A percentile compares a stretch with the other conserved stretches of the same genome.
Evolutionary conservation across 1,284 basidiomycete species (phyloP).

Genomic region (Cutaneotrichosporon daszewskae): DNA sequence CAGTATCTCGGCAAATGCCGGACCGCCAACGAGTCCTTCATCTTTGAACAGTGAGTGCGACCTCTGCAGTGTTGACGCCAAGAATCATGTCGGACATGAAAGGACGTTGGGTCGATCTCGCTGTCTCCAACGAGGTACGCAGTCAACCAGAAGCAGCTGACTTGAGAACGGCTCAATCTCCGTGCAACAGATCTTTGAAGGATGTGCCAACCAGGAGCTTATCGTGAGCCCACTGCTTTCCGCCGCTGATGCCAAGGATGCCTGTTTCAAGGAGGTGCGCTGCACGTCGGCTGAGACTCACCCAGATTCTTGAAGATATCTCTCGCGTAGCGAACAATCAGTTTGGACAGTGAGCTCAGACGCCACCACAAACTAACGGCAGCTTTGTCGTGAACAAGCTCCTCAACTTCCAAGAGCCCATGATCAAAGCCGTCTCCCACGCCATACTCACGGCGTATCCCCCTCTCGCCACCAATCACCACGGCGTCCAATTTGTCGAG

Average conservation of each 20-base stretch:
- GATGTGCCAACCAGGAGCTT: conserved; percentile 34
- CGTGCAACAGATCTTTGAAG: conserved; percentile 42
- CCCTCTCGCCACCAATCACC: conserved; percentile 39
- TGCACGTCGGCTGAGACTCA: conserved; percentile 9
- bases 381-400: conserved; percentile 43
- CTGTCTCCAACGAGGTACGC: conserved; percentile 36
- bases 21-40: conserved; percentile 19
- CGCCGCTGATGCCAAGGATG: conserved; percentile 19
- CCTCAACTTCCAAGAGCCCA: conserved; percentile 24
- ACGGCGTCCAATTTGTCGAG: conserved; percentile 42
- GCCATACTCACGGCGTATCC: conserved; percentile 39
- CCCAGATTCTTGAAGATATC: conserved; percentile 34
- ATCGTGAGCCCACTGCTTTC: conserved; percentile 20
- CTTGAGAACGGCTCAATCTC: conserved; percentile 40
- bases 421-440: conserved; percentile 22
- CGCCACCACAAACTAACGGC: not conserved
- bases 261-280: conserved; percentile 40
- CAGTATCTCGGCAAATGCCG: conserved; percentile 43
- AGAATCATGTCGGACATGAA: conserved; percentile 36
- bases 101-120: conserved; percentile 36
- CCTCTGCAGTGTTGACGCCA: not conserved
- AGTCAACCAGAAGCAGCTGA: not conserved
- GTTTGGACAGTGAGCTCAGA: conserved; percentile 33
- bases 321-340: conserved; percentile 39
- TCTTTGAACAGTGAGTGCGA: conserved; percentile 30